A percentile compares a stretch with the other conserved stretches of the same genome.
Evolutionary conservation across 2,329 filamentous ascomycete species (phyloP).

Genomic region (Colletotrichum shisoi): DNA sequence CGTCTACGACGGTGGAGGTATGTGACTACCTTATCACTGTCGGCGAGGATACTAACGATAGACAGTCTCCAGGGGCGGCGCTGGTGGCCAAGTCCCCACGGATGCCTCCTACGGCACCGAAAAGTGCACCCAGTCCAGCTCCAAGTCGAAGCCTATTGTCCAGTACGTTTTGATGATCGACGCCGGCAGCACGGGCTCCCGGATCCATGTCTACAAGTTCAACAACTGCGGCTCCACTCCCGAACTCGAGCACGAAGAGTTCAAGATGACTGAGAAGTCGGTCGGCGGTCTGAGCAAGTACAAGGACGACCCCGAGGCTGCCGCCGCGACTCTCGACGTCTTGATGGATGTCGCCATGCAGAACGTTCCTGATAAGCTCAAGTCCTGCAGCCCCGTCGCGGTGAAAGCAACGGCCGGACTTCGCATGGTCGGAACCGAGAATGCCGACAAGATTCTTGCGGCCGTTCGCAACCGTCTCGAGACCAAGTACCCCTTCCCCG

Average conservation of each 20-base stretch:
- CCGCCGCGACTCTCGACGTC: conserved; percentile 86
- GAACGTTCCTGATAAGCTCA: conserved; percentile 85
- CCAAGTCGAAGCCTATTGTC: conserved; percentile 88
- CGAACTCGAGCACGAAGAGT: conserved; percentile 89
- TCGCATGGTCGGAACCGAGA: conserved; percentile 81
- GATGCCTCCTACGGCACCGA: conserved; percentile 72
- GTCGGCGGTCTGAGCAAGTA: conserved; percentile 88
- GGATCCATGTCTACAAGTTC: conserved; percentile 98
- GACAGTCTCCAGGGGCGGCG: conserved; percentile 40
- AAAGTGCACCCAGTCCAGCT: conserved; percentile 83
- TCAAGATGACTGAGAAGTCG: conserved; percentile 90
- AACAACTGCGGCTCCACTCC: conserved; percentile 98
- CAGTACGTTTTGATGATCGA: conserved; percentile 99
- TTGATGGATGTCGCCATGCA: conserved; percentile 87
- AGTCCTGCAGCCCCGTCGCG: conserved; percentile 91
- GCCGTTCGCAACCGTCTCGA: conserved; percentile 86
- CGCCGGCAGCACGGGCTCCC: conserved; percentile 94
- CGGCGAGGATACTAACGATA: conserved; percentile 41
- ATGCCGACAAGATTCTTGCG: conserved; percentile 82
- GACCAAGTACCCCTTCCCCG: conserved; percentile 90
- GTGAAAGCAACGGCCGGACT: conserved; percentile 97
- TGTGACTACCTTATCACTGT: conserved; percentile 33
- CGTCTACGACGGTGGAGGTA: conserved; percentile 58
- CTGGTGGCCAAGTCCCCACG: conserved; percentile 60
- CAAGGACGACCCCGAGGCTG: conserved; percentile 82